Conservation (phyloP, 2,329 filamentous ascomycete species). For the Fusarium pseudoanthophilum region DNA sequence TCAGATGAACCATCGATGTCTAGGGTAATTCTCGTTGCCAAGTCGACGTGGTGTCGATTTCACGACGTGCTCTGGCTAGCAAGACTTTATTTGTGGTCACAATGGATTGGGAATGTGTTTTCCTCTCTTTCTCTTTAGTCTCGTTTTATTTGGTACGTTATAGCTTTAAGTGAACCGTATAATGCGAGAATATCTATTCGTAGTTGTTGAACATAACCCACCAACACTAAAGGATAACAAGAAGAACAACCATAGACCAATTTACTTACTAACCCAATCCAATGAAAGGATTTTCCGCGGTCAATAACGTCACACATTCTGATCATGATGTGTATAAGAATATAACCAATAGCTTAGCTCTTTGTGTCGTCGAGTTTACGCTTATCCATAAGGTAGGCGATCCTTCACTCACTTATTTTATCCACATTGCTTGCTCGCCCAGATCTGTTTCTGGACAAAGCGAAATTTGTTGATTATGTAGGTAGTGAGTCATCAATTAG, state of each 20-base stretch:
- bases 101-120: background rate
- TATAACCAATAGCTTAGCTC: background rate
- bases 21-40: slow-evolving; percentile 17
- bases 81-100: background rate
- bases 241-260: background rate
- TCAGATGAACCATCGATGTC: background rate
- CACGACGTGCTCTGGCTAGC: background rate
- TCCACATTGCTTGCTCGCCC: slow-evolving; percentile 3
- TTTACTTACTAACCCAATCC: background rate
- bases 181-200: background rate
- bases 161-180: background rate
- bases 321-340: background rate
- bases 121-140: background rate
- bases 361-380: background rate
- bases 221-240: background rate
- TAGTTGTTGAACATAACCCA: background rate
- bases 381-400: background rate
- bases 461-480: slow-evolving; percentile 3
- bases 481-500: background rate
- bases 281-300: no score
- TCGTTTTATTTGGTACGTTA: background rate
- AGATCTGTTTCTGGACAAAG: background rate
- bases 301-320: background rate
- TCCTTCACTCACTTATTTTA: background rate
- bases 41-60: background rate